These are phyloP conservation scores for Colletotrichum echinochloae DNA, from an alignment of 2,329 filamentous ascomycete species.

Conservation along the genomic window DNA sequence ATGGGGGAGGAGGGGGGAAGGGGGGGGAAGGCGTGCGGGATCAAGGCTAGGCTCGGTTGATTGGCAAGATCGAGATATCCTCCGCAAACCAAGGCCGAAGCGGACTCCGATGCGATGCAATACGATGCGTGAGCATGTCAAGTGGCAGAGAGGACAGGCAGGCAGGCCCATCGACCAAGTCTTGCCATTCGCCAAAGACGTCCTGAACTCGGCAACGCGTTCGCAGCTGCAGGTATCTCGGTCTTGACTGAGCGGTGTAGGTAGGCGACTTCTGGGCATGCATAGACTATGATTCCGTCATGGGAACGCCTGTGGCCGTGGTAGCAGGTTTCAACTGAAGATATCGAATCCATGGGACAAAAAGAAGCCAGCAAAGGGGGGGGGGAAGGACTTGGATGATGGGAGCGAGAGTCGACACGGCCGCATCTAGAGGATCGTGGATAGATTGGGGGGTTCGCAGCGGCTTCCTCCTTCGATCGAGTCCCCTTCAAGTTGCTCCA, in stretches of 20 bases:
- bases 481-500: constrained; percentile 4
- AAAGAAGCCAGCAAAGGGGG: constrained; percentile 8
- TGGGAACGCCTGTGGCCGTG: neutral
- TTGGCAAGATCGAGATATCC: constrained; percentile 26
- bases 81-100: constrained; percentile 6
- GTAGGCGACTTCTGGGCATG: constrained; percentile 13
- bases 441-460: constrained; percentile 10
- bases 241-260: constrained; percentile 13
- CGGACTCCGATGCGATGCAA: constrained; percentile 4
- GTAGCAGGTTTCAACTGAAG: constrained; percentile 10
- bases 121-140: neutral
- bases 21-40: neutral
- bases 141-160: neutral
- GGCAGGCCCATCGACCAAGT: neutral
- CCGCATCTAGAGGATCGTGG: neutral
- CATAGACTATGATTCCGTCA: constrained; percentile 1
- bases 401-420: constrained; percentile 9
- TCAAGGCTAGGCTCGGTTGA: constrained; percentile 12
- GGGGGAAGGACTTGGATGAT: neutral
- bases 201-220: neutral
- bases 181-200: neutral
- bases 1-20: neutral
- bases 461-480: constrained; percentile 16
- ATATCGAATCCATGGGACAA: constrained; percentile 24
- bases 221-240: neutral